Percentiles rank a stretch among this genome's conserved stretches.
Evolutionary conservation across 2,329 filamentous ascomycete species (phyloP).

Genomic region (Meredithiella fracta): DNA sequence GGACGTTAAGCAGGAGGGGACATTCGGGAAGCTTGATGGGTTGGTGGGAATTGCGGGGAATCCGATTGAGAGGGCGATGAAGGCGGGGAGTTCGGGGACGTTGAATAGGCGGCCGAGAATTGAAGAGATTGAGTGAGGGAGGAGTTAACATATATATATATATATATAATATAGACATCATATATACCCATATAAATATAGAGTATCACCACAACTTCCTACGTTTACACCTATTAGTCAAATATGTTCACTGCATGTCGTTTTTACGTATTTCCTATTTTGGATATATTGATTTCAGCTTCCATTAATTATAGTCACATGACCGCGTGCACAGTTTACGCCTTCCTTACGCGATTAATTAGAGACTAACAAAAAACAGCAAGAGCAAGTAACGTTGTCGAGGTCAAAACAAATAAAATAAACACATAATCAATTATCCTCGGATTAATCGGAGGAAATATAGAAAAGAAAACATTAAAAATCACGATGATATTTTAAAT

Average conservation of each 20-base stretch:
- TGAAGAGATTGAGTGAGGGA: conserved; percentile 42
- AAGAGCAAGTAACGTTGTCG: neutral
- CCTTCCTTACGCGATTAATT: neutral
- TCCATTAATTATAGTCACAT: neutral
- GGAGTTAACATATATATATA: conserved; percentile 10
- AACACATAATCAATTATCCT: too few relatives aligned
- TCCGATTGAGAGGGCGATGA: conserved; percentile 16
- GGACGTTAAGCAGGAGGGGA: conserved; percentile 19
- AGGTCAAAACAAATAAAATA: neutral
- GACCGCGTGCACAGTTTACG: neutral
- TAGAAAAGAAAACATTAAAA: too few relatives aligned
- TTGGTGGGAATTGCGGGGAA: conserved; percentile 17
- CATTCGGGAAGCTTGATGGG: conserved; percentile 20
- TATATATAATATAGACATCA: neutral
- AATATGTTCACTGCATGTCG: neutral
- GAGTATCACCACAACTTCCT: neutral
- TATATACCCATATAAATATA: neutral
- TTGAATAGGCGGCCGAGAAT: conserved; percentile 26
- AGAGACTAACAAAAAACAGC: neutral
- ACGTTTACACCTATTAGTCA: neutral
- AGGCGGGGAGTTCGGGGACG: neutral
- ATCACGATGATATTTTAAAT: too few relatives aligned
- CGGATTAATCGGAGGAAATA: too few relatives aligned
- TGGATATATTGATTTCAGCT: neutral
- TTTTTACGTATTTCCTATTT: neutral